A percentile compares a stretch with the other conserved stretches of the same genome.
These are phyloP conservation scores for Plantago major DNA, from an alignment of 257 asterid genomes.

Conservation along the genomic window DNA sequence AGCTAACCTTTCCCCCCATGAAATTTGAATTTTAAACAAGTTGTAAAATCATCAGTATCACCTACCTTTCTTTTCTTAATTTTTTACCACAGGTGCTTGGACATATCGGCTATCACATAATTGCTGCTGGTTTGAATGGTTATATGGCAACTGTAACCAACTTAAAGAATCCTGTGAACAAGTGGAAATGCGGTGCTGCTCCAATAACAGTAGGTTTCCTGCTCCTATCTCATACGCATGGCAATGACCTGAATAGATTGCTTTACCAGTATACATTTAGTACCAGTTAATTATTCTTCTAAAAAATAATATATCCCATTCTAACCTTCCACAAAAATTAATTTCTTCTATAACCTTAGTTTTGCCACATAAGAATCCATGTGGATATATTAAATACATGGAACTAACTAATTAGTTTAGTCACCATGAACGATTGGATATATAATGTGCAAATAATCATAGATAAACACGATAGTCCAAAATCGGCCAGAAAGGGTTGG, in stretches of 20 bases:
- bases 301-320: too few species aligned
- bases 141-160: conserved; percentile 83
- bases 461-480: too few species aligned
- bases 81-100: conserved; percentile 67
- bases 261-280: not conserved
- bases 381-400: too few species aligned
- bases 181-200: conserved; percentile 97
- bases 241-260: not conserved
- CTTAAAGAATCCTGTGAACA: conserved; percentile 81
- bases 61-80: not conserved
- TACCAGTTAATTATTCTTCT: not conserved
- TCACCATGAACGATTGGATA: too few species aligned
- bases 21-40: too few species aligned
- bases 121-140: conserved; percentile 89
- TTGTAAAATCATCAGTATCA: not conserved
- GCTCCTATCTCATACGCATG: not conserved
- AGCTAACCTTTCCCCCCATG: too few species aligned
- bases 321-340: too few species aligned
- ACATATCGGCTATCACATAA: conserved; percentile 71
- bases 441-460: too few species aligned
- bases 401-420: too few species aligned
- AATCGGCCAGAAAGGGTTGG: too few species aligned
- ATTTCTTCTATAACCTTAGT: too few species aligned
- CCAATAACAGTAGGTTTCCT: conserved; percentile 68
- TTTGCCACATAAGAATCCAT: too few species aligned